phyloP scores from a whole-genome alignment of 768 basidiomycete genomes.

The Cystobasidiopsis lactophilus region DNA sequence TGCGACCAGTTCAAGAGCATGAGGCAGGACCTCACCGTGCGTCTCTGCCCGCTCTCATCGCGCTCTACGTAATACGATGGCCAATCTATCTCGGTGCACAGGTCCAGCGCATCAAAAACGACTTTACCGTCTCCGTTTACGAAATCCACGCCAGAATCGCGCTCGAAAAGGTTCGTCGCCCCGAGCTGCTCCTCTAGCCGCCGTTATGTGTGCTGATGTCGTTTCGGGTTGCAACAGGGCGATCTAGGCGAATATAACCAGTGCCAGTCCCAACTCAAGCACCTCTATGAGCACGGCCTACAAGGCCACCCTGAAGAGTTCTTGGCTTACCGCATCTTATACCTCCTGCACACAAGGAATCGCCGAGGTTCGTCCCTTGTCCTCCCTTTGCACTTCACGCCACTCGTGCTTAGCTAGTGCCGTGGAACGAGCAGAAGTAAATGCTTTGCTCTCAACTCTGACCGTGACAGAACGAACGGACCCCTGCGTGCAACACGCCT shows the following conservation, averaged over 20 bases:
- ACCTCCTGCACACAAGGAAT: conserved; percentile 83
- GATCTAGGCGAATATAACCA: conserved; percentile 99
- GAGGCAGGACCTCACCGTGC: conserved; percentile 85
- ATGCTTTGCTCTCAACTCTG: conserved; percentile 91
- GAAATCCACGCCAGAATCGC: conserved; percentile 97
- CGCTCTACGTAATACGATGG: no score
- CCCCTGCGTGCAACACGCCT: conserved; percentile 62
- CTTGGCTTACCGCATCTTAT: conserved; percentile 87
- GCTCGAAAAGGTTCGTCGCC: conserved; percentile 58
- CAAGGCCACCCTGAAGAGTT: conserved; percentile 88
- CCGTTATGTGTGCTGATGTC: not conserved
- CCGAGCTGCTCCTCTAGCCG: not conserved
- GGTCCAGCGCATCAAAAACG: conserved; percentile 98
- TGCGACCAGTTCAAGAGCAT: conserved; percentile 96
- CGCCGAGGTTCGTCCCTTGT: conserved; percentile 50
- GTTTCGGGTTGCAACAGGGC: conserved; percentile 34
- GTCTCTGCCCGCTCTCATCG: not conserved
- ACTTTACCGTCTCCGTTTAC: conserved; percentile 90
- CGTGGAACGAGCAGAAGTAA: conserved; percentile 47
- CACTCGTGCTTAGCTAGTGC: not conserved
- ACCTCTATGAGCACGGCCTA: conserved; percentile 79
- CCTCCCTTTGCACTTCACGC: not conserved
- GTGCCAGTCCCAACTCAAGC: conserved; percentile 74
- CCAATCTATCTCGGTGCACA: conserved; percentile 24
- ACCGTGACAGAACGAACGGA: conserved; percentile 70